phyloP scores from a whole-genome alignment of 768 basidiomycete species.

The Mycena olivaceomarginata region DNA sequence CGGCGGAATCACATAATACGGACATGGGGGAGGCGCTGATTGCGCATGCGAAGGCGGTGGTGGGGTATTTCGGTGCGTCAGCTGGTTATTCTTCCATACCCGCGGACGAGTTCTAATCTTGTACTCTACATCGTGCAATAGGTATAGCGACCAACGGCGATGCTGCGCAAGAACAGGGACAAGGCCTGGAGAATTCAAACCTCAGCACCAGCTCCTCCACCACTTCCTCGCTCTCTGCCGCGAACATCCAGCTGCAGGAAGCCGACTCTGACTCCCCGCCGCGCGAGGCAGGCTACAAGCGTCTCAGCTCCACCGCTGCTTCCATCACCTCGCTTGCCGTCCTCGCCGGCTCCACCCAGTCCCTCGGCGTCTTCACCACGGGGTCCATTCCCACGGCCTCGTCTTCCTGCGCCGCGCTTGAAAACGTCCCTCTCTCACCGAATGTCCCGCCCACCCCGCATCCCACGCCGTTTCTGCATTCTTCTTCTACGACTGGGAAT shows the following conservation, averaged over 20 bases:
- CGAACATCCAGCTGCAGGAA: neutral
- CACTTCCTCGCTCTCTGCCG: neutral
- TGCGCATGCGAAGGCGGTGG: neutral
- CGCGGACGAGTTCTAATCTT: neutral
- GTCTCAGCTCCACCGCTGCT: neutral
- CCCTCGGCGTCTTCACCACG: neutral
- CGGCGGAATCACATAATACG: neutral
- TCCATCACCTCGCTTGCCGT: neutral
- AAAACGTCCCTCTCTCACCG: neutral
- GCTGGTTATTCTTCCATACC: neutral
- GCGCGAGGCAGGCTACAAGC: neutral
- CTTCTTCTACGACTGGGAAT: neutral
- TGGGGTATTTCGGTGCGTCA: conserved; percentile 13
- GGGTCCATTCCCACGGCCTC: neutral
- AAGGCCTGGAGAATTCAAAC: neutral
- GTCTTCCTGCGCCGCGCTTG: neutral
- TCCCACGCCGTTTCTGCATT: neutral
- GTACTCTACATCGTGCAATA: too few relatives aligned
- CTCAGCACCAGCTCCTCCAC: neutral
- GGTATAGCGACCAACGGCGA: neutral
- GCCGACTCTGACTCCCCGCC: neutral
- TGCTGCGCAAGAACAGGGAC: neutral
- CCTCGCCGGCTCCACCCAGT: neutral
- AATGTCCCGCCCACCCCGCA: neutral
- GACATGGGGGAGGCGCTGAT: neutral